These are phyloP conservation scores for Schizochytrium sp. DNA, from an alignment of 108 stramenopile genomes.

Conservation along the genomic window DNA sequence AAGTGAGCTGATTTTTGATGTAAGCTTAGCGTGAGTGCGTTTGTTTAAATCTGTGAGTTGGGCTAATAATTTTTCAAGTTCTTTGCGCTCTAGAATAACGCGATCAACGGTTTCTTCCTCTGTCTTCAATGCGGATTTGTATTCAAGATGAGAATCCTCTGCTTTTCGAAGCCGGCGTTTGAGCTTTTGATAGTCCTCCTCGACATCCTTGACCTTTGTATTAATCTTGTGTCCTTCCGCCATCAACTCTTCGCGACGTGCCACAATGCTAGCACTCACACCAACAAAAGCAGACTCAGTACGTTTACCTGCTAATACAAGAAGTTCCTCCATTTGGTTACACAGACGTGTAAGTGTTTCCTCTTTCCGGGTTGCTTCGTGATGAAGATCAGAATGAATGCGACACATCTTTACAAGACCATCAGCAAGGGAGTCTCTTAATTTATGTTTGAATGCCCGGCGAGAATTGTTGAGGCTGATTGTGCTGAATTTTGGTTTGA, in stretches of 20 bases:
- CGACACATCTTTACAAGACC: conserved; percentile 34
- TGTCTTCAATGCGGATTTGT: neutral
- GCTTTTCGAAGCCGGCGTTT: neutral
- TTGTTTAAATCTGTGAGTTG: conserved; percentile 41
- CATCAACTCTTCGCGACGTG: neutral
- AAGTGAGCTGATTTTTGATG: neutral
- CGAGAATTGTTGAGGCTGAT: conserved; percentile 59
- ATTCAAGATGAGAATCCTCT: neutral
- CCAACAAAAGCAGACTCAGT: conserved; percentile 10
- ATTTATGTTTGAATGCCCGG: conserved; percentile 15
- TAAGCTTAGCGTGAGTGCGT: conserved; percentile 43
- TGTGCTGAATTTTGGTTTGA: conserved; percentile 38
- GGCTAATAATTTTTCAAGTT: conserved; percentile 21
- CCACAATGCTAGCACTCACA: neutral
- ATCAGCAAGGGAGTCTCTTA: conserved; percentile 18
- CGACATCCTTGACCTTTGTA: conserved; percentile 21
- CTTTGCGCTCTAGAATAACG: neutral
- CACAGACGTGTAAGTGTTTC: neutral
- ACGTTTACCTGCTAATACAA: conserved; percentile 29
- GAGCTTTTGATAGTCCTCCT: neutral
- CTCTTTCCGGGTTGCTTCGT: conserved; percentile 1
- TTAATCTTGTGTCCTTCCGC: neutral
- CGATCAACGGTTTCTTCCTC: conserved; percentile 8
- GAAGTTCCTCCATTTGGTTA: conserved; percentile 52
- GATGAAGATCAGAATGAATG: neutral